A percentile compares a stretch with the other conserved stretches of the same genome.
Evolutionary conservation across 495 filamentous ascomycete species (phyloP).

Genomic region (Penicillium cinerascens): DNA sequence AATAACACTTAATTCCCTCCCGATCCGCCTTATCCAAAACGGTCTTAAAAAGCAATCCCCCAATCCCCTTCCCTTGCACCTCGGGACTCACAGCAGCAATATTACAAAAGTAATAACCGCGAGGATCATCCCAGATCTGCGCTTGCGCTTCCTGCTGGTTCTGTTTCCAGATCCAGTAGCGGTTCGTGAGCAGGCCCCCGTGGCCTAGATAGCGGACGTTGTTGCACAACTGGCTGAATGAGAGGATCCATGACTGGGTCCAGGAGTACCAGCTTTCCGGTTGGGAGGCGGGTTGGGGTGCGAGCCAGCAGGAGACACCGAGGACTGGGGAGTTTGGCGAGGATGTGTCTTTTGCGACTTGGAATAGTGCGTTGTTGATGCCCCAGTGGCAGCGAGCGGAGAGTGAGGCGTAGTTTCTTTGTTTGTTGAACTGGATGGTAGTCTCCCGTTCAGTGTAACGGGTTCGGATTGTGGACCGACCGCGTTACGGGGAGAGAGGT

Average conservation of each 20-base stretch:
- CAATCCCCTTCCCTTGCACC: slow-evolving; percentile 56
- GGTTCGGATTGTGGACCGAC: slow-evolving; percentile 1
- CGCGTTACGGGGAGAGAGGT: slow-evolving; percentile 20
- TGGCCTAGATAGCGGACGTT: slow-evolving; percentile 54
- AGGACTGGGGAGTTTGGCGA: slow-evolving; percentile 39
- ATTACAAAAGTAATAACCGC: slow-evolving; percentile 65
- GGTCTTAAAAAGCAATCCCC: slow-evolving; percentile 52
- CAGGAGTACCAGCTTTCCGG: slow-evolving; percentile 53
- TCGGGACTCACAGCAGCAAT: slow-evolving; percentile 62
- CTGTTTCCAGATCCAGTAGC: slow-evolving; percentile 66
- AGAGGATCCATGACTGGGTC: slow-evolving; percentile 54
- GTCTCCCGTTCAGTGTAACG: slow-evolving; percentile 10
- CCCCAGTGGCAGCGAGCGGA: slow-evolving; percentile 60
- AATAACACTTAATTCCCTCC: slow-evolving; percentile 57
- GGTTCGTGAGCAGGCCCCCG: slow-evolving; percentile 55
- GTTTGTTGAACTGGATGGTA: slow-evolving; percentile 42
- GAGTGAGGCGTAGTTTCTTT: slow-evolving; percentile 55
- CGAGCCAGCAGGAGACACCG: slow-evolving; percentile 64
- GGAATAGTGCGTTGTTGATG: slow-evolving; percentile 62
- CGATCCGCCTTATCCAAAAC: slow-evolving; percentile 54
- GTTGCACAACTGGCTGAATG: slow-evolving; percentile 51
- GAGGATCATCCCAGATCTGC: slow-evolving; percentile 55
- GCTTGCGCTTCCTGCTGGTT: slow-evolving; percentile 54
- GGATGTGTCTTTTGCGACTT: slow-evolving; percentile 53
- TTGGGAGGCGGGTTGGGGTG: slow-evolving; percentile 41